Conservation (phyloP, 2,329 filamentous ascomycete species). For the Neofusicoccum sp. region DNA sequence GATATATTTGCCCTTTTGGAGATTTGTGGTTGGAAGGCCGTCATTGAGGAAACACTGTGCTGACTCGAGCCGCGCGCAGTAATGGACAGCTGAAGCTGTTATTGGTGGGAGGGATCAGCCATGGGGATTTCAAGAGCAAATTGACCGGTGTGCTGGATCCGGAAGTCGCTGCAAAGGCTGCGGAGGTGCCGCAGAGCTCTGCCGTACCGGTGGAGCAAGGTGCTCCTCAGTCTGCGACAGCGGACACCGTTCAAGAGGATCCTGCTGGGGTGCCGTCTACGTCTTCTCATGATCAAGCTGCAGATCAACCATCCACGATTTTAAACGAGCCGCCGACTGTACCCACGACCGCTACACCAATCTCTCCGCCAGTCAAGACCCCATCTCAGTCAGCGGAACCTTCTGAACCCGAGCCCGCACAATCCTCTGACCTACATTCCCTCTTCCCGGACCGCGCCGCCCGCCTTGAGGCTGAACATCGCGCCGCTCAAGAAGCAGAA, state of each 20-base stretch:
- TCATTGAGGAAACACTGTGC: slow-evolving; percentile 1
- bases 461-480: slow-evolving; percentile 44
- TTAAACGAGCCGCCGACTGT: neutral
- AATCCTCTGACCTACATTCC: neutral
- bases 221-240: neutral
- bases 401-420: neutral
- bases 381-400: slow-evolving; percentile 10
- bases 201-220: neutral
- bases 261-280: neutral
- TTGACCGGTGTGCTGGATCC: slow-evolving; percentile 39
- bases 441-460: slow-evolving; percentile 42
- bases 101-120: slow-evolving; percentile 64
- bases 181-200: slow-evolving; percentile 4
- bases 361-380: neutral
- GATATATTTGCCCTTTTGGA: too few relatives aligned
- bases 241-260: neutral
- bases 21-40: neutral
- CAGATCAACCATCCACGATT: neutral
- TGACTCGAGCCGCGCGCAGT: slow-evolving; percentile 41
- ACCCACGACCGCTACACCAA: slow-evolving; percentile 21
- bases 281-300: neutral
- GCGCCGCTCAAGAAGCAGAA: slow-evolving; percentile 25
- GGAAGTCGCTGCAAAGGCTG: neutral
- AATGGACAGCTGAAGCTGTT: slow-evolving; percentile 80
- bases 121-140: slow-evolving; percentile 66